Percentiles rank a stretch among this genome's conserved stretches.
These are phyloP conservation scores for Ploettnerulaceae sp. DNA, from an alignment of 2,329 filamentous ascomycete species.

Conservation along the genomic window DNA sequence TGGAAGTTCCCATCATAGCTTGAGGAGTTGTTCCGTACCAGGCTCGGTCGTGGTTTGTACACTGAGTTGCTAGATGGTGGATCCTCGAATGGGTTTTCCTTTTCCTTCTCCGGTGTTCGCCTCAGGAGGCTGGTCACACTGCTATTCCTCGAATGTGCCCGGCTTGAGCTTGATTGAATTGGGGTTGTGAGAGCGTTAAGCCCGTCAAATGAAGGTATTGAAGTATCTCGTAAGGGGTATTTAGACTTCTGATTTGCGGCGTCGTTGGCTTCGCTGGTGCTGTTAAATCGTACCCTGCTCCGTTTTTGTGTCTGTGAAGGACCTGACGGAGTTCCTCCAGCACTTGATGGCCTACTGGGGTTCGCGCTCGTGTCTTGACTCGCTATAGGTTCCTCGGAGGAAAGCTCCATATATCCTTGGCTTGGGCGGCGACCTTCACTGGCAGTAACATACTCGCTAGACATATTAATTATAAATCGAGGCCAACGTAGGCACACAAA, in stretches of 20 bases:
- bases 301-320: constrained; percentile 12
- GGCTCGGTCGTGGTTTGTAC: constrained; percentile 25
- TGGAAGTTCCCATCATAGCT: constrained; percentile 10
- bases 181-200: constrained; percentile 16
- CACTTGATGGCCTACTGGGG: constrained; percentile 26
- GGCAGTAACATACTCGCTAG: constrained; percentile 23
- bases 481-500: neutral
- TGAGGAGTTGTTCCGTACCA: constrained; percentile 27
- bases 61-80: constrained; percentile 11
- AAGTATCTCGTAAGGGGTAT: constrained; percentile 25
- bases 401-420: constrained; percentile 19
- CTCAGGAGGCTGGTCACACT: constrained; percentile 21
- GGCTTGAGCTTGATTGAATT: constrained; percentile 17
- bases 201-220: constrained; percentile 12
- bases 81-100: constrained; percentile 29
- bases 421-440: constrained; percentile 18
- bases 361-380: constrained; percentile 22
- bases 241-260: constrained; percentile 26
- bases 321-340: constrained; percentile 13
- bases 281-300: constrained; percentile 33
- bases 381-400: constrained; percentile 18
- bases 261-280: constrained; percentile 32
- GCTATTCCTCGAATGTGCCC: constrained; percentile 29
- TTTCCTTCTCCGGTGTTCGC: constrained; percentile 26
- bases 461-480: constrained; percentile 15